Conservation (phyloP, 306 rosid species). For the Canavalia gladiata region DNA sequence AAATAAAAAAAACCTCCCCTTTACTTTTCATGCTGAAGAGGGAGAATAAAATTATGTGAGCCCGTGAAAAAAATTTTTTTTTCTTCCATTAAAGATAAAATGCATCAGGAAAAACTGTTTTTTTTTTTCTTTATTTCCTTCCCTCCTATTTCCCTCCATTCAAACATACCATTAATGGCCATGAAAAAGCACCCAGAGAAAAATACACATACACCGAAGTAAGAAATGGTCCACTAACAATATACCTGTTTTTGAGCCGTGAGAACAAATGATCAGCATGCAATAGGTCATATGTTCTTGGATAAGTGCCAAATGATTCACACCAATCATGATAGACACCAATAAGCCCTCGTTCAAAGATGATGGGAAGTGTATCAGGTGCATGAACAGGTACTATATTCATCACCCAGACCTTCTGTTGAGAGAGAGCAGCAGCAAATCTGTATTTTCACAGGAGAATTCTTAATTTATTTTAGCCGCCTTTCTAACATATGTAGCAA, state of each 20-base stretch:
- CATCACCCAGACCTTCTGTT: constrained; percentile 95
- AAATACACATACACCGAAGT: neutral
- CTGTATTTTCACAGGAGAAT: constrained; percentile 55
- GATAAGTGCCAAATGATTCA: constrained; percentile 88
- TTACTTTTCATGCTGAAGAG: no score
- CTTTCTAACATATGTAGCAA: constrained; percentile 19
- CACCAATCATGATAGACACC: constrained; percentile 98
- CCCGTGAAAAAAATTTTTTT: no score
- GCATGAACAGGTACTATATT: constrained; percentile 89
- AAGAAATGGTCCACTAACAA: neutral
- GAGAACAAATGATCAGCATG: constrained; percentile 98
- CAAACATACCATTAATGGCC: neutral
- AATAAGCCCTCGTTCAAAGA: constrained; percentile 87
- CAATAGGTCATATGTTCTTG: constrained; percentile 93
- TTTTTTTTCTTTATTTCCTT: no score
- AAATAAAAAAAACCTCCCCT: no score
- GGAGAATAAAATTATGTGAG: no score
- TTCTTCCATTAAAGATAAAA: no score
- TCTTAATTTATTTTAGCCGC: neutral
- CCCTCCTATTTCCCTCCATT: no score
- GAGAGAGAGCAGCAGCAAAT: constrained; percentile 84
- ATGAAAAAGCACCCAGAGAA: constrained; percentile 11
- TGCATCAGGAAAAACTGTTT: no score
- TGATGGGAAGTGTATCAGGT: constrained; percentile 87
- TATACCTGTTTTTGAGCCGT: constrained; percentile 87